These are phyloP conservation scores for Phyllosticta citrichinensis DNA, from an alignment of 2,329 filamentous ascomycete genomes.

Conservation along the genomic window DNA sequence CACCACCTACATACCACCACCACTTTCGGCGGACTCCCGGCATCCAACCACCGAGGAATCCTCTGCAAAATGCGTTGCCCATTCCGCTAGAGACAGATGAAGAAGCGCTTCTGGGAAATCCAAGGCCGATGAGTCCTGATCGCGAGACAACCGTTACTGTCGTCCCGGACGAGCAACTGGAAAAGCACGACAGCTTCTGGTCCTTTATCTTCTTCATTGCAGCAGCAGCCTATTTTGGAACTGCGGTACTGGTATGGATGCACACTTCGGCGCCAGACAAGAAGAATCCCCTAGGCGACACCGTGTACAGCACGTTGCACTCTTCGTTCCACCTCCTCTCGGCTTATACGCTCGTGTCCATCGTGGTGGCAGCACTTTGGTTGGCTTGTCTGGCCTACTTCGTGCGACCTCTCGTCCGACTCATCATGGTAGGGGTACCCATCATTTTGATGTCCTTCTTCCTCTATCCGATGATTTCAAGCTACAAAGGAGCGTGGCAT, in stretches of 20 bases:
- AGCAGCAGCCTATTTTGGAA: slow-evolving; percentile 73
- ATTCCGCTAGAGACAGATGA: slow-evolving; percentile 44
- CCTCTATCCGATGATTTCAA: slow-evolving; percentile 82
- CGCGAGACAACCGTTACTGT: slow-evolving; percentile 47
- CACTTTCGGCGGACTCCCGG: slow-evolving; percentile 41
- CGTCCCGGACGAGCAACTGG: slow-evolving; percentile 44
- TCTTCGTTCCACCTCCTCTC: slow-evolving; percentile 83
- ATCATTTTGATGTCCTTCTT: slow-evolving; percentile 81
- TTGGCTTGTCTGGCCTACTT: slow-evolving; percentile 80
- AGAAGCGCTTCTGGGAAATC: slow-evolving; percentile 36
- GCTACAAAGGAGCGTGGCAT: slow-evolving; percentile 66
- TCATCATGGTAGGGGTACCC: slow-evolving; percentile 76
- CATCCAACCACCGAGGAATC: slow-evolving; percentile 30
- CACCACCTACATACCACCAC: slow-evolving; percentile 48
- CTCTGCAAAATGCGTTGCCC: slow-evolving; percentile 26
- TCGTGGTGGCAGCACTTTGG: slow-evolving; percentile 84
- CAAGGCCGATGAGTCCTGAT: slow-evolving; percentile 39
- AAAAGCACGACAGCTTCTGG: slow-evolving; percentile 83
- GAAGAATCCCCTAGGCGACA: slow-evolving; percentile 74
- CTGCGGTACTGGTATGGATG: slow-evolving; percentile 80
- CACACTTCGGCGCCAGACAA: slow-evolving; percentile 65
- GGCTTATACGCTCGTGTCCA: slow-evolving; percentile 81
- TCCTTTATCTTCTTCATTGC: slow-evolving; percentile 81
- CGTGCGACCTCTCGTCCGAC: slow-evolving; percentile 69
- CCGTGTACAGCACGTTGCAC: slow-evolving; percentile 81